Evolutionary conservation across 768 basidiomycete genomes (phyloP).

Genomic region (Rhodocollybia butyracea): DNA sequence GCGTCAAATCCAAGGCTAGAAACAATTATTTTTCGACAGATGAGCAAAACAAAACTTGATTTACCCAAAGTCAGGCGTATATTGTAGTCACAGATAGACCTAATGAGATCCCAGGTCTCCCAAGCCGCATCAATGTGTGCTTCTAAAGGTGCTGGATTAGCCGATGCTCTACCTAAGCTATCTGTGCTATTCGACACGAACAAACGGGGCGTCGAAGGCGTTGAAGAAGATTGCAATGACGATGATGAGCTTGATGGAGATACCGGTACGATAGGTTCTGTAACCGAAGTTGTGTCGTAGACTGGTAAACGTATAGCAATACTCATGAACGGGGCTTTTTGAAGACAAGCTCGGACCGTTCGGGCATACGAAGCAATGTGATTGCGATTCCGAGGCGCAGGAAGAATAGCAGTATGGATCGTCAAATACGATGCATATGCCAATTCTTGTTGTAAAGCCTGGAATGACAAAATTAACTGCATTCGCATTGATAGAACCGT

Average conservation of each 20-base stretch:
- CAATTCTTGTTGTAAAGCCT: slow-evolving; percentile 93
- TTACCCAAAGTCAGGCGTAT: slow-evolving; percentile 39
- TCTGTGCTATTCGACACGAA: slow-evolving; percentile 31
- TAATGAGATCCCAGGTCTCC: slow-evolving; percentile 98
- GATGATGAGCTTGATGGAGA: slow-evolving; percentile 11
- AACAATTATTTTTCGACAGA: background rate
- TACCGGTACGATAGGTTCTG: slow-evolving; percentile 37
- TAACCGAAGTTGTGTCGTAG: slow-evolving; percentile 68
- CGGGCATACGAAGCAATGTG: slow-evolving; percentile 93
- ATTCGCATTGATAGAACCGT: background rate
- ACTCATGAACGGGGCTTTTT: slow-evolving; percentile 65
- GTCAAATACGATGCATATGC: slow-evolving; percentile 92
- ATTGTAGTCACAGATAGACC: slow-evolving; percentile 85
- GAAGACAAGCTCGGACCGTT: slow-evolving; percentile 76
- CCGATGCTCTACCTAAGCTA: slow-evolving; percentile 12
- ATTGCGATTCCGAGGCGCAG: slow-evolving; percentile 76
- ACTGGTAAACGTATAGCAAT: slow-evolving; percentile 83
- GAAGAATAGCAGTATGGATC: slow-evolving; percentile 80
- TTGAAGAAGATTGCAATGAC: slow-evolving; percentile 11
- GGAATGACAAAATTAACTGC: slow-evolving; percentile 7
- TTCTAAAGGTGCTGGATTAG: slow-evolving; percentile 39
- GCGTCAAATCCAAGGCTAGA: slow-evolving; percentile 87
- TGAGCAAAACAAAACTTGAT: background rate
- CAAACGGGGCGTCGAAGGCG: slow-evolving; percentile 29
- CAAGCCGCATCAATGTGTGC: slow-evolving; percentile 73